Conservation (phyloP, 192 early-diverging fungal genomes). For the Diversispora eburnea region DNA sequence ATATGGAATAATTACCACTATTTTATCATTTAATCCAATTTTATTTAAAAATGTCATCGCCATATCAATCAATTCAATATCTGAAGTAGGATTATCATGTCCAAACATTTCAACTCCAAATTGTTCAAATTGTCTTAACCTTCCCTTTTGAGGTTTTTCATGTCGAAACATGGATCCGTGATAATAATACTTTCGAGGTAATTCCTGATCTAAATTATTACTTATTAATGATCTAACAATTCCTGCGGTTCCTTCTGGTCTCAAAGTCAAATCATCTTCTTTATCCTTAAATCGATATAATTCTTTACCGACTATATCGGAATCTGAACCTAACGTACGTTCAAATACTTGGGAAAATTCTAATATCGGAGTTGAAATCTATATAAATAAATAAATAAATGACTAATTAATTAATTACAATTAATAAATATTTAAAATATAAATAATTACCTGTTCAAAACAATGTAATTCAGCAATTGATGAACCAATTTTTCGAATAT, state of each 20-base stretch:
- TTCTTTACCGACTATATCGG: conserved; percentile 69
- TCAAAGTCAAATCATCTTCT: conserved; percentile 57
- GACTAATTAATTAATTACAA: neutral
- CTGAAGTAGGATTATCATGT: conserved; percentile 45
- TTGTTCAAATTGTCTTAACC: conserved; percentile 69
- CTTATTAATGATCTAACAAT: conserved; percentile 43
- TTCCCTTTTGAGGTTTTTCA: conserved; percentile 67
- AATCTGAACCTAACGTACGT: conserved; percentile 55
- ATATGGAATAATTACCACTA: conserved; percentile 27
- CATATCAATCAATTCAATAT: conserved; percentile 59
- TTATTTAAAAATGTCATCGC: conserved; percentile 46
- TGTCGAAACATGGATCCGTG: conserved; percentile 67
- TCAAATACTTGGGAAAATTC: conserved; percentile 65
- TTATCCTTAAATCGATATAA: conserved; percentile 63
- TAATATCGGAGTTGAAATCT: conserved; percentile 60
- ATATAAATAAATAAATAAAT: neutral
- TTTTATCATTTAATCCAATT: conserved; percentile 33
- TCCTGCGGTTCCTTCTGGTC: conserved; percentile 66
- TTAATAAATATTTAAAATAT: neutral
- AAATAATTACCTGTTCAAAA: conserved; percentile 52
- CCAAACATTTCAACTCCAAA: conserved; percentile 63
- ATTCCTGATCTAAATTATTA: conserved; percentile 39
- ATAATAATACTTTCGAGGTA: conserved; percentile 60
- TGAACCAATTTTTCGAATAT: conserved; percentile 43
- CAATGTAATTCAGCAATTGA: conserved; percentile 44